Conservation (phyloP, 108 stramenopile species). For the Skeletonema menzelii region DNA sequence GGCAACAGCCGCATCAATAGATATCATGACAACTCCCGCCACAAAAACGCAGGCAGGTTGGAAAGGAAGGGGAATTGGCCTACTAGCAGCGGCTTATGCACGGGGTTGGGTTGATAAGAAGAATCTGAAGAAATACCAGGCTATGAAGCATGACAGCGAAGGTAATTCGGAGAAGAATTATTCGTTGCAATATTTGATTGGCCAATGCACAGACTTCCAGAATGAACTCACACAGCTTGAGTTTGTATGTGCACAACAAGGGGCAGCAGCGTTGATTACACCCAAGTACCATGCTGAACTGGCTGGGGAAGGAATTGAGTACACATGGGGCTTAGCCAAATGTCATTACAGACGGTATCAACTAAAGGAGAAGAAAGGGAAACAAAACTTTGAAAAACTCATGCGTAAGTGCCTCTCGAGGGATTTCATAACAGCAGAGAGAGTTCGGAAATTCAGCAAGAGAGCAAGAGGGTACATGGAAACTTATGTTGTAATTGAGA, state of each 20-base stretch:
- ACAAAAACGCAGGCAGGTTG: conserved; percentile 10
- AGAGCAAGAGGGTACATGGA: conserved; percentile 5
- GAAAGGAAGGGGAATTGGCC: conserved; percentile 21
- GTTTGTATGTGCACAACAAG: background rate
- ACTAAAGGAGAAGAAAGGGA: conserved; percentile 22
- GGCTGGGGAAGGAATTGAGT: conserved; percentile 47
- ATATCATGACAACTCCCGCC: no score
- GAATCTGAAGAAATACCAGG: conserved; percentile 1
- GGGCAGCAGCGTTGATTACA: background rate
- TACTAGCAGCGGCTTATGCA: conserved; percentile 25
- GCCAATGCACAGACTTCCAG: background rate
- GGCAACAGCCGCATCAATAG: background rate
- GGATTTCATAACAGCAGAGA: conserved; percentile 1
- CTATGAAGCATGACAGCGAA: background rate
- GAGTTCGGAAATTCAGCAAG: conserved; percentile 2
- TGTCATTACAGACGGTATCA: conserved; percentile 15
- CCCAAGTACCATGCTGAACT: conserved; percentile 41
- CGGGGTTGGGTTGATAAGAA: conserved; percentile 22
- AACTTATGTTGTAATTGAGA: background rate
- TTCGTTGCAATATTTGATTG: conserved; percentile 1
- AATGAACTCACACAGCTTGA: conserved; percentile 2
- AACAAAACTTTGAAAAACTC: conserved; percentile 8
- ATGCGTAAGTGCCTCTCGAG: conserved; percentile 2
- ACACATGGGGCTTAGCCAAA: conserved; percentile 30
- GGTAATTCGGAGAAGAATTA: background rate